Evolutionary conservation across 352 stramenopile genomes (phyloP).

Genomic region (Phytopythium sindhum): DNA sequence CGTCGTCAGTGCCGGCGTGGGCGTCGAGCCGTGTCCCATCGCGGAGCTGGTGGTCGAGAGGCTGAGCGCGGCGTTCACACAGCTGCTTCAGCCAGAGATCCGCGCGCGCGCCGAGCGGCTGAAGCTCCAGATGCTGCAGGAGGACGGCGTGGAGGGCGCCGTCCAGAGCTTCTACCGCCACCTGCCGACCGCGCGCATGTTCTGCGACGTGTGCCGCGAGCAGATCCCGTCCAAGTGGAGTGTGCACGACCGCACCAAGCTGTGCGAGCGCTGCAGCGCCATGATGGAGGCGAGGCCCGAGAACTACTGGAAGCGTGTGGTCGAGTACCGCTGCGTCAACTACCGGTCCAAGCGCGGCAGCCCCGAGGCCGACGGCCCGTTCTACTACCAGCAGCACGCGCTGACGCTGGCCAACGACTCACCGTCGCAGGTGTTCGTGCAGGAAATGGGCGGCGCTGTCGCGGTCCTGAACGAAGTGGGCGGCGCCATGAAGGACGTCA

Average conservation of each 20-base stretch:
- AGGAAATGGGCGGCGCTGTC: slow-evolving; percentile 25
- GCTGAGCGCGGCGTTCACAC: slow-evolving; percentile 68
- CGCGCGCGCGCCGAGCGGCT: slow-evolving; percentile 45
- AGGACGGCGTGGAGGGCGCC: slow-evolving; percentile 85
- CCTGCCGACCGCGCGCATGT: slow-evolving; percentile 87
- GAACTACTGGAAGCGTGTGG: slow-evolving; percentile 23
- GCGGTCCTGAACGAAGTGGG: slow-evolving; percentile 26
- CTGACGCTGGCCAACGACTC: slow-evolving; percentile 12
- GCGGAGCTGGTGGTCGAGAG: slow-evolving; percentile 76
- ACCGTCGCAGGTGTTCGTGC: slow-evolving; percentile 13
- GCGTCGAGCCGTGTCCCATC: slow-evolving; percentile 84
- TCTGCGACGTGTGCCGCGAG: slow-evolving; percentile 38
- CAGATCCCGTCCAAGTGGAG: slow-evolving; percentile 33
- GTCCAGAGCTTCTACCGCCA: slow-evolving; percentile 83
- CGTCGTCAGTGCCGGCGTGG: slow-evolving; percentile 75
- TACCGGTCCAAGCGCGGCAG: slow-evolving; percentile 11
- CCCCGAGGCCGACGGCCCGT: slow-evolving; percentile 17
- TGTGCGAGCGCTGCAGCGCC: slow-evolving; percentile 37
- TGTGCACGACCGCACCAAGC: slow-evolving; percentile 26
- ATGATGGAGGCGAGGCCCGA: slow-evolving; percentile 21
- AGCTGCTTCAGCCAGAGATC: slow-evolving; percentile 51
- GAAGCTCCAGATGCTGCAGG: slow-evolving; percentile 56
- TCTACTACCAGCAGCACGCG: slow-evolving; percentile 13
- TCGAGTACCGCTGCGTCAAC: slow-evolving; percentile 33
- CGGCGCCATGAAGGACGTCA: slow-evolving; percentile 24